Conservation (phyloP, 83 land plant species). For the Picea engelmannii region DNA sequence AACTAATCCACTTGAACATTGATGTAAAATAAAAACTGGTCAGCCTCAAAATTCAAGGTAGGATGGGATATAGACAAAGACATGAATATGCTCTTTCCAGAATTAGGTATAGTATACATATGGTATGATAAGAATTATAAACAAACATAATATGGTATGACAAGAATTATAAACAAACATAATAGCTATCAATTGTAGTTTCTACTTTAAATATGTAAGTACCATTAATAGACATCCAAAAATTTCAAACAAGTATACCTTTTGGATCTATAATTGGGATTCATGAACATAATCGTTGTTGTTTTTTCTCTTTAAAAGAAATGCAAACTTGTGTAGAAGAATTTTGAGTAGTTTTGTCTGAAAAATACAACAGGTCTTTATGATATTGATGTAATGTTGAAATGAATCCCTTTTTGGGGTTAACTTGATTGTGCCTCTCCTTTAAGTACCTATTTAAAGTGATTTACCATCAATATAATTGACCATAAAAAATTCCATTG, state of each 20-base stretch:
- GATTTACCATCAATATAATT: not conserved
- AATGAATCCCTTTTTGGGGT: constrained; percentile 26
- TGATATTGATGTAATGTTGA: constrained; percentile 6
- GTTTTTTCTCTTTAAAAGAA: not conserved
- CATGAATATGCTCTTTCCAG: not conserved
- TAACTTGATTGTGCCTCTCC: constrained; percentile 24
- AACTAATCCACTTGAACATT: too few relatives aligned
- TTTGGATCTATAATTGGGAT: constrained; percentile 4
- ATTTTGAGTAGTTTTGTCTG: not conserved
- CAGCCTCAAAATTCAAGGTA: too few relatives aligned
- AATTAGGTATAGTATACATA: not conserved
- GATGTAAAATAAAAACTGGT: too few relatives aligned
- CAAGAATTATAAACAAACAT: not conserved
- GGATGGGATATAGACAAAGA: not conserved
- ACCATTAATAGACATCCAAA: not conserved
- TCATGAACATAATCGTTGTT: not conserved
- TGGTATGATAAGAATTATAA: too few relatives aligned
- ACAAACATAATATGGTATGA: not conserved
- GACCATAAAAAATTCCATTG: not conserved
- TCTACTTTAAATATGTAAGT: not conserved
- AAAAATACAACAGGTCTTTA: not conserved
- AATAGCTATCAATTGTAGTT: not conserved
- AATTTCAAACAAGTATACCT: not conserved
- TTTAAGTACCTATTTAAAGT: constrained; percentile 19
- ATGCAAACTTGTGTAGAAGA: not conserved